These are phyloP conservation scores for Neocatenulostroma microsporum DNA, from an alignment of 2,329 filamentous ascomycete species.

Conservation along the genomic window DNA sequence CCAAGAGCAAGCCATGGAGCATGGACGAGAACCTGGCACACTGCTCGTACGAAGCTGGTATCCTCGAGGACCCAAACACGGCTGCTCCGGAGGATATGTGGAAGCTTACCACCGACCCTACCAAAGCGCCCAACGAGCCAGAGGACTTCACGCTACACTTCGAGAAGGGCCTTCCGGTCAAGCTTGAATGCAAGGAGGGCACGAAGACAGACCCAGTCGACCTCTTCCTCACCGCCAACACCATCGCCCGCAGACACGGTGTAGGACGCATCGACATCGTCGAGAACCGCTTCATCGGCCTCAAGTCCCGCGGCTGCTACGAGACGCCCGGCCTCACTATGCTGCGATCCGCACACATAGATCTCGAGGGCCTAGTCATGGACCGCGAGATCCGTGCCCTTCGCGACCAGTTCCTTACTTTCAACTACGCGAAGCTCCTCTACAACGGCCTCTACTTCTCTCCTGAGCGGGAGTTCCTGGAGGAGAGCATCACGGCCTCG, in stretches of 20 bases:
- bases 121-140: slow-evolving; percentile 61
- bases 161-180: slow-evolving; percentile 65
- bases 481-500: slow-evolving; percentile 54
- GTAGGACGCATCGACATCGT: slow-evolving; percentile 78
- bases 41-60: slow-evolving; percentile 72
- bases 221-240: slow-evolving; percentile 64
- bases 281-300: slow-evolving; percentile 70
- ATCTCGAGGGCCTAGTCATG: slow-evolving; percentile 59
- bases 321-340: slow-evolving; percentile 55
- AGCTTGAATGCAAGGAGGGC: slow-evolving; percentile 50
- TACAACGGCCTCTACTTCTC: slow-evolving; percentile 64
- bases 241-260: slow-evolving; percentile 63
- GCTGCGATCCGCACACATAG: slow-evolving; percentile 51
- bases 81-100: slow-evolving; percentile 72
- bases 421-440: slow-evolving; percentile 51
- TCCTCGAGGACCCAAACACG: slow-evolving; percentile 57
- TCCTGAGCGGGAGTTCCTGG: slow-evolving; percentile 62
- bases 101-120: slow-evolving; percentile 61
- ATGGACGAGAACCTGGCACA: slow-evolving; percentile 67
- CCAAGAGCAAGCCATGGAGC: slow-evolving; percentile 63
- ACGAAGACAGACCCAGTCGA: slow-evolving; percentile 58
- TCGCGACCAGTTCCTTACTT: slow-evolving; percentile 63
- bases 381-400: slow-evolving; percentile 61
- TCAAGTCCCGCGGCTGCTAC: slow-evolving; percentile 77
- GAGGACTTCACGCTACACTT: slow-evolving; percentile 66